phyloP scores from a whole-genome alignment of 139 green algal species.

The Pseudopediastrum boryanum region DNA sequence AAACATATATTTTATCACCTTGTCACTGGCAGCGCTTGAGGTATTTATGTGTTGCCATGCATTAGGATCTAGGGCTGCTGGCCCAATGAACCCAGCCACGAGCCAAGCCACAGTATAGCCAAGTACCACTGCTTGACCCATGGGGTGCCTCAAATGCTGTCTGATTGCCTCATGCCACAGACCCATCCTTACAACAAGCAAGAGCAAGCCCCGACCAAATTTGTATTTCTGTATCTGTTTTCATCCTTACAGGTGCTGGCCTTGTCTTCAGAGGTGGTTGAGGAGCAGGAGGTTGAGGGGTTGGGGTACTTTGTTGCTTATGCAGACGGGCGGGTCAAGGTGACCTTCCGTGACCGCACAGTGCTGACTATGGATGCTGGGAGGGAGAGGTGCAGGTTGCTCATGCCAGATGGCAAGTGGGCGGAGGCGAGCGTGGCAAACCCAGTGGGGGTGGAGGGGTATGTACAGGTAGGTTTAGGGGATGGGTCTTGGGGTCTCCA shows the following conservation, averaged over 20 bases:
- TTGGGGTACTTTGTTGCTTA: conserved; percentile 61
- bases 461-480: conserved; percentile 37
- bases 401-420: conserved; percentile 47
- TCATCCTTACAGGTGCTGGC: conserved; percentile 5
- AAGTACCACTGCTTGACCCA: too few relatives aligned
- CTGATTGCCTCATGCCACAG: too few relatives aligned
- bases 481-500: background rate
- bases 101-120: too few relatives aligned
- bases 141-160: too few relatives aligned
- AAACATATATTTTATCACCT: too few relatives aligned
- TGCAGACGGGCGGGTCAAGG: conserved; percentile 62
- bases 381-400: background rate
- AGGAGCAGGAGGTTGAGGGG: conserved; percentile 50
- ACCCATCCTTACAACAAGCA: too few relatives aligned
- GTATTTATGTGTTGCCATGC: too few relatives aligned
- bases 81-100: too few relatives aligned
- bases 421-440: conserved; percentile 40
- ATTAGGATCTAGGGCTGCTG: too few relatives aligned
- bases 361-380: conserved; percentile 60
- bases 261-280: conserved; percentile 45
- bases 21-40: too few relatives aligned
- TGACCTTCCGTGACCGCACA: conserved; percentile 62
- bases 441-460: conserved; percentile 55
- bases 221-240: too few relatives aligned
- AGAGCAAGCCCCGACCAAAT: too few relatives aligned